phyloP scores from a whole-genome alignment of 225 moss, liverwort and hornwort genomes.

The Pseudoscleropodium purum region DNA sequence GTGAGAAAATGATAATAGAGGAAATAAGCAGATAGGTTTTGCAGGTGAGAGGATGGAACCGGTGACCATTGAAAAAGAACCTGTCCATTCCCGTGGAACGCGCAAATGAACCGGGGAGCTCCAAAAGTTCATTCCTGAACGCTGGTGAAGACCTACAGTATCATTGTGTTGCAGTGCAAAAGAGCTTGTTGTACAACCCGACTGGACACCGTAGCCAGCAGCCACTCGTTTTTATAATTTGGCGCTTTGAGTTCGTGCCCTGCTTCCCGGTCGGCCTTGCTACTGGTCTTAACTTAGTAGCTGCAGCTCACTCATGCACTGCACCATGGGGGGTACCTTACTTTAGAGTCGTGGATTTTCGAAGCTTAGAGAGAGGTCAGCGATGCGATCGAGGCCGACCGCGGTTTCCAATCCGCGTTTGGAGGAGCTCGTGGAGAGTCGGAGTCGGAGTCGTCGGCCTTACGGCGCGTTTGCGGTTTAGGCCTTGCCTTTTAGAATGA shows the following conservation, averaged over 20 bases:
- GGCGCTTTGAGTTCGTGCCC: background rate
- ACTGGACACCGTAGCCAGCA: background rate
- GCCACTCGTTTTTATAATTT: background rate
- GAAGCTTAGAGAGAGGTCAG: background rate
- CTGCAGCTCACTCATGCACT: background rate
- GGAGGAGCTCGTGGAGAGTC: background rate
- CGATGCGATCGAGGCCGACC: background rate
- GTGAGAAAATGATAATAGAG: background rate
- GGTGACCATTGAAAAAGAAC: background rate
- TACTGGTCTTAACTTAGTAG: background rate
- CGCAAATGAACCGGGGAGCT: background rate
- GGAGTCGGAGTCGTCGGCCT: background rate
- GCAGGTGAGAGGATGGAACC: background rate
- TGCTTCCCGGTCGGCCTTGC: background rate
- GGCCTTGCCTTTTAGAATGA: background rate
- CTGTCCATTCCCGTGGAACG: background rate
- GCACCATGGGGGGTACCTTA: background rate
- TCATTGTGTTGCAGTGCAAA: background rate
- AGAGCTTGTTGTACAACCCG: background rate
- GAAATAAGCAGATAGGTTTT: background rate
- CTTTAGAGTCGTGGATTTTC: background rate
- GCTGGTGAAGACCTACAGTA: background rate
- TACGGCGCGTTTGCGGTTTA: background rate
- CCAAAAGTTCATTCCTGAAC: background rate
- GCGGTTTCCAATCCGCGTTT: background rate